Conservation (phyloP, 805 yeast genomes). For the Tetrapisispora arboricola region DNA sequence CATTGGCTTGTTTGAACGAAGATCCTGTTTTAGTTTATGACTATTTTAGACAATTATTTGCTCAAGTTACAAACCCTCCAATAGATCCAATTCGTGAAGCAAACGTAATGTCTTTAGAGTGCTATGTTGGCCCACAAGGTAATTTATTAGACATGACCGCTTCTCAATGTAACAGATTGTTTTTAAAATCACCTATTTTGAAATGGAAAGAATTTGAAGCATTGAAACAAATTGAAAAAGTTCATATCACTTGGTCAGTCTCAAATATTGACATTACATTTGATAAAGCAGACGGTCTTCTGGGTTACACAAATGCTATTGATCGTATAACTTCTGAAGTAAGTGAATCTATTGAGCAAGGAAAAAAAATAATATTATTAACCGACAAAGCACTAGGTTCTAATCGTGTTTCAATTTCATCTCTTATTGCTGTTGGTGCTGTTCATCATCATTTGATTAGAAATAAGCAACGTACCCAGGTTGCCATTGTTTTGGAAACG, state of each 20-base stretch:
- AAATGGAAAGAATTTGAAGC: constrained; percentile 66
- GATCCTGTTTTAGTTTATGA: constrained; percentile 88
- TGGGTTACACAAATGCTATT: constrained; percentile 75
- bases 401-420: constrained; percentile 68
- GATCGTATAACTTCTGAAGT: constrained; percentile 85
- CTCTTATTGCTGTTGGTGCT: constrained; percentile 90
- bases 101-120: constrained; percentile 93
- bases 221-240: constrained; percentile 56
- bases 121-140: constrained; percentile 96
- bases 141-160: constrained; percentile 88
- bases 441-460: constrained; percentile 94
- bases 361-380: constrained; percentile 64
- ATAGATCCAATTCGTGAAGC: constrained; percentile 96
- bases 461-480: constrained; percentile 92
- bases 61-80: constrained; percentile 98
- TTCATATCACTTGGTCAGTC: constrained; percentile 80
- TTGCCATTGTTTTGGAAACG: constrained; percentile 83
- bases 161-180: constrained; percentile 79
- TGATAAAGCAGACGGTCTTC: constrained; percentile 67
- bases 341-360: constrained; percentile 67
- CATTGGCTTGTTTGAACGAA: constrained; percentile 87
- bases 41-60: constrained; percentile 91
- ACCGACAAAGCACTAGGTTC: constrained; percentile 57
- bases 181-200: constrained; percentile 74
- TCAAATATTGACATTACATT: constrained; percentile 82